Base-by-base conservation (phyloP, 768 basidiomycete species). In the Russula sp. region DNA sequence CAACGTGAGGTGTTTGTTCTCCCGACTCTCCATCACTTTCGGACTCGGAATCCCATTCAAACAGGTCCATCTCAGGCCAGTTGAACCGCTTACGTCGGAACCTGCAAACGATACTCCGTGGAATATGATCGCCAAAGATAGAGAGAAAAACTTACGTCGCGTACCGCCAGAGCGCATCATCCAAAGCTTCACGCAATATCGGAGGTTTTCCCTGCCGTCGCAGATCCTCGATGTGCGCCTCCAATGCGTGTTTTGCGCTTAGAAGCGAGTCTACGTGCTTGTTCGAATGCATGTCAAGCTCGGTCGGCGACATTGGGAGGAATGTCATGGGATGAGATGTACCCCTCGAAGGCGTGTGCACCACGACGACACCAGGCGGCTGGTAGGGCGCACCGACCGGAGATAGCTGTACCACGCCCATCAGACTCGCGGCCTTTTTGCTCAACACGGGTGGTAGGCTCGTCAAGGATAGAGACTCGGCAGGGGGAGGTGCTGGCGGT, bases 201-300 rank as follows among this genome's bases (percentile, higher is more conserved):
- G 66, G 42, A 32, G 67, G 68, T 56, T 58, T 49, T 4, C 70
- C 71, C 39, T 58, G 64, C 29, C 66, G 67, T 25, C 62, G 59
- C 20, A 72, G 65, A 32, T 78, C 76, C 20, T 70, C 55, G 14
- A 86, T 68, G 68, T 75, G 84, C 48, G 82, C 81, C 7, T 65
- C 69, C 10, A 90, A 73, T 5, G 87, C 85, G 39, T 76, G 75
- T 67, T 82, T 81, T 68, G 83, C 86, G 35, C 81, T 82, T 29
- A 90, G 74, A 3, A 90, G 70, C 7, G 78, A 77, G 68, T 90
- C 85, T 52, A 88, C 73, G 68, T 84, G 78, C 72, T 83, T 86
- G 73, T 83, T 85, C n/a, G 83, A 78, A 67, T 88, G 85, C 83
- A 87, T 83, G 74, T 90, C 88, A 38, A 90, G 75, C 69, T 87